phyloP scores from a whole-genome alignment of 768 basidiomycete genomes.

The Serendipita indica region DNA sequence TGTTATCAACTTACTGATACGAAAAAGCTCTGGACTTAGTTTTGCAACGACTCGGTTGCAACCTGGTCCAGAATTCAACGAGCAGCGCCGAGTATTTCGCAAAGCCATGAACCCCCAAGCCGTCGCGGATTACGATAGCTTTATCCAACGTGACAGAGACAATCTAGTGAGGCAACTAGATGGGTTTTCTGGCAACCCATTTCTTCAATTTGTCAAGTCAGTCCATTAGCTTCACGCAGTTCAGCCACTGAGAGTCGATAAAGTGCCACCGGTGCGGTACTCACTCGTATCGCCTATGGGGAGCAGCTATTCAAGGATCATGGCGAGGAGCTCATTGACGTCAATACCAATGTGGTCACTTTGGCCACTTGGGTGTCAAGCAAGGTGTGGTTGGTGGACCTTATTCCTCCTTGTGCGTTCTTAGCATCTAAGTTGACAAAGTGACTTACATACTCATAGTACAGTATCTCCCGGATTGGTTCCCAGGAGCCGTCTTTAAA shows the following conservation, averaged over 20 bases:
- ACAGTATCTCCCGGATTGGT: constrained; percentile 28
- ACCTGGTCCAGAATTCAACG: neutral
- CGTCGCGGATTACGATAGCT: neutral
- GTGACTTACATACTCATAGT: constrained; percentile 19
- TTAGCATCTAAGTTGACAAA: neutral
- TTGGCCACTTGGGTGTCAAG: neutral
- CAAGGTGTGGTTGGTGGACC: neutral
- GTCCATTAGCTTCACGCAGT: neutral
- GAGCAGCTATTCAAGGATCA: neutral
- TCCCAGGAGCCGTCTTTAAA: constrained; percentile 32
- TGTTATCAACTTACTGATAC: neutral
- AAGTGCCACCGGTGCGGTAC: neutral
- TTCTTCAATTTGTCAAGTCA: neutral
- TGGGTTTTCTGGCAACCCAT: neutral
- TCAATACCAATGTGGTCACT: neutral
- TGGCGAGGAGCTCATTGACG: neutral
- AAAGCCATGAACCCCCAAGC: neutral
- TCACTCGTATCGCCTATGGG: neutral
- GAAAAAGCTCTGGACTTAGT: neutral
- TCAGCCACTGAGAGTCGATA: neutral
- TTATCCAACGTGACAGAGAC: neutral
- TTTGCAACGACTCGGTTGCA: neutral
- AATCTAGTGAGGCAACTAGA: neutral
- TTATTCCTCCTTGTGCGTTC: neutral
- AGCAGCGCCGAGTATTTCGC: neutral